Conservation (phyloP, 805 yeast genomes). For the Yarrowia osloensis region DNA sequence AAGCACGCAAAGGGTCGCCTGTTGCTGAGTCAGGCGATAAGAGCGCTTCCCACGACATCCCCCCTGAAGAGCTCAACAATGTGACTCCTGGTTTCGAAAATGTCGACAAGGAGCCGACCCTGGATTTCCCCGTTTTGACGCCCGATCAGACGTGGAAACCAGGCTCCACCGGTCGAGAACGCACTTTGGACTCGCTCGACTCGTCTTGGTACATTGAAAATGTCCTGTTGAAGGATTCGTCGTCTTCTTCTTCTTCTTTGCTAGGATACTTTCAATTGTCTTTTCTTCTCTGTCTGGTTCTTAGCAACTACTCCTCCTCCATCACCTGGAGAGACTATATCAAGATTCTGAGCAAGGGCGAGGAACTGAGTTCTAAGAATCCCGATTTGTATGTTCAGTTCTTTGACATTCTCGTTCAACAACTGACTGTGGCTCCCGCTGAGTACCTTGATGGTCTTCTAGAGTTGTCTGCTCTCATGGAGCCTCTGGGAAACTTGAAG, state of each 20-base stretch:
- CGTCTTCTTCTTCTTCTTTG: slow-evolving; percentile 39
- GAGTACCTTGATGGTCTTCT: slow-evolving; percentile 49
- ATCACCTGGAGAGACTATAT: slow-evolving; percentile 63
- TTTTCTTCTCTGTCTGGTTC: slow-evolving; percentile 51
- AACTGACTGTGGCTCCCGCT: slow-evolving; percentile 47
- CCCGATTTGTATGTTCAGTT: slow-evolving; percentile 42
- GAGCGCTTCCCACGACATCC: neutral
- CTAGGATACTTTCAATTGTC: slow-evolving; percentile 59
- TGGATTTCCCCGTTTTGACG: slow-evolving; percentile 40
- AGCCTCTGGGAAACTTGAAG: slow-evolving; percentile 33
- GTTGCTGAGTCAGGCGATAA: neutral
- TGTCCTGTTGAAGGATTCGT: slow-evolving; percentile 42
- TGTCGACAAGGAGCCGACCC: slow-evolving; percentile 20
- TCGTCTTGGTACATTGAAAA: slow-evolving; percentile 58
- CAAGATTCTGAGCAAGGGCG: slow-evolving; percentile 48
- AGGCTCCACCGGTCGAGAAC: slow-evolving; percentile 45
- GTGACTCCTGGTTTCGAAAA: neutral
- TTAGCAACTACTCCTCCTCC: slow-evolving; percentile 65
- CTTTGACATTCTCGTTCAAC: slow-evolving; percentile 43
- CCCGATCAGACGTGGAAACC: slow-evolving; percentile 43
- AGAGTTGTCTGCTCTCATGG: slow-evolving; percentile 37
- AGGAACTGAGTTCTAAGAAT: slow-evolving; percentile 39
- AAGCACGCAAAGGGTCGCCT: neutral
- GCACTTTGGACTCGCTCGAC: slow-evolving; percentile 58
- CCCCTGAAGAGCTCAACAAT: neutral